phyloP scores from a whole-genome alignment of 352 stramenopile species.

The Globisporangium acanthophoron region DNA sequence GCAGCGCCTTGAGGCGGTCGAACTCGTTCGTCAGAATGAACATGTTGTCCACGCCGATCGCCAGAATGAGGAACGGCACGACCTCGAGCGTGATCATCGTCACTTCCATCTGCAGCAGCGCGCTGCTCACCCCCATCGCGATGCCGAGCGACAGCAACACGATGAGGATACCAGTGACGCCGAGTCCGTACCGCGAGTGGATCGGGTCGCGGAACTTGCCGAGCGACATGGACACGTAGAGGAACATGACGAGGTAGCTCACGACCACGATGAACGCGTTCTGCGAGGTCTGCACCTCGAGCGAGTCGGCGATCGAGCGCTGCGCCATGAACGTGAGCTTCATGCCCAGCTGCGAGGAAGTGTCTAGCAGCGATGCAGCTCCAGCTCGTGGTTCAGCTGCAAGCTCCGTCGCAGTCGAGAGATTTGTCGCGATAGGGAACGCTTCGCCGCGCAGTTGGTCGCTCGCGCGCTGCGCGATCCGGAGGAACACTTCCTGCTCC shows the following conservation, averaged over 20 bases:
- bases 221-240: constrained; percentile 85
- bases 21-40: constrained; percentile 90
- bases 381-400: not conserved
- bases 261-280: constrained; percentile 86
- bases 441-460: not conserved
- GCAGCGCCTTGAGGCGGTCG: constrained; percentile 48
- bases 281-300: constrained; percentile 80
- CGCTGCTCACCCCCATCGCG: constrained; percentile 63
- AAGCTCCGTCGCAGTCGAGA: not conserved
- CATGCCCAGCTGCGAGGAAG: constrained; percentile 28
- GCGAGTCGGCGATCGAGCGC: constrained; percentile 77
- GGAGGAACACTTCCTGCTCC: constrained; percentile 78
- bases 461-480: constrained; percentile 17
- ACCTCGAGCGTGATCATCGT: constrained; percentile 92
- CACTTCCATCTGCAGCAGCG: constrained; percentile 66
- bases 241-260: constrained; percentile 89
- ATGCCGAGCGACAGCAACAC: constrained; percentile 74
- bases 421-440: not conserved
- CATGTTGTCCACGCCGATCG: constrained; percentile 92
- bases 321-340: constrained; percentile 83
- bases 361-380: not conserved
- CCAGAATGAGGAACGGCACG: constrained; percentile 88
- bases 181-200: constrained; percentile 74
- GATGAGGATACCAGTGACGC: constrained; percentile 81
- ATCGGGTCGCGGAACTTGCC: constrained; percentile 64